Base-by-base conservation (phyloP, 768 basidiomycete genomes). In the Mycena sanguinolenta region DNA sequence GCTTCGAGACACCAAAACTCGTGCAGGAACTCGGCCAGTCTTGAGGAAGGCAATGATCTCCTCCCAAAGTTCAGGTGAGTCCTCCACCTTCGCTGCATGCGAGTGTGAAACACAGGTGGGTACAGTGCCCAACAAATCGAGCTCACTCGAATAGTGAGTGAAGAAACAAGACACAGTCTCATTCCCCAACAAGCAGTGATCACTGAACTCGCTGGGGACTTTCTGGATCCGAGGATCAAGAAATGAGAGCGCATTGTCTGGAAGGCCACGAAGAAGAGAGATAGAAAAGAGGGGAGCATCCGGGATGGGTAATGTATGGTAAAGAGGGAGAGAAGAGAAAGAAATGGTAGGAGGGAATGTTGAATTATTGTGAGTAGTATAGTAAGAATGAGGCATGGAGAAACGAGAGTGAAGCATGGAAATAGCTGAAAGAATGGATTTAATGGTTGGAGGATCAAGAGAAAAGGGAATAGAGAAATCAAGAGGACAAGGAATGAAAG, bases 401-500 rank as follows among this genome's bases (percentile, higher is more conserved):
- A 44, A 44, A 10, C 42, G 16, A 19, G 42, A 8, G 19, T 44
- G 42, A 17, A 44, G 42, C 42, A 44, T 44, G 42, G 42, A 44
- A 44, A 44, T 44, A 19, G 42, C 9, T 10, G 42, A 44, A 17
- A 44, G 42, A 17, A 44, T 9, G 9, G 42, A 44, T 44, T 44
- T 44, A 44, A 44, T 19, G 17, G 42, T 44, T 44, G 42, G 42
- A 17, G 42, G 42, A 44, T 44, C 42, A 19, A 44, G 42, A 4
- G 16, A 44, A 44, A 44, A 44, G 42, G 42, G 42, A 8, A 44
- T 44, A 19, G 7, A 44, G 19, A 44, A 44, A 44, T 44, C 42
- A 17, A 0, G 79, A 76, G 14, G 79, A 73, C 0, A 44, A 10
- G 38, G 39, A 59, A 13, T 27, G 23, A 5, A 21, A 9, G 27